Evolutionary conservation across 1,284 basidiomycete species (phyloP).

Genomic region (Cutaneotrichosporon sp.): DNA sequence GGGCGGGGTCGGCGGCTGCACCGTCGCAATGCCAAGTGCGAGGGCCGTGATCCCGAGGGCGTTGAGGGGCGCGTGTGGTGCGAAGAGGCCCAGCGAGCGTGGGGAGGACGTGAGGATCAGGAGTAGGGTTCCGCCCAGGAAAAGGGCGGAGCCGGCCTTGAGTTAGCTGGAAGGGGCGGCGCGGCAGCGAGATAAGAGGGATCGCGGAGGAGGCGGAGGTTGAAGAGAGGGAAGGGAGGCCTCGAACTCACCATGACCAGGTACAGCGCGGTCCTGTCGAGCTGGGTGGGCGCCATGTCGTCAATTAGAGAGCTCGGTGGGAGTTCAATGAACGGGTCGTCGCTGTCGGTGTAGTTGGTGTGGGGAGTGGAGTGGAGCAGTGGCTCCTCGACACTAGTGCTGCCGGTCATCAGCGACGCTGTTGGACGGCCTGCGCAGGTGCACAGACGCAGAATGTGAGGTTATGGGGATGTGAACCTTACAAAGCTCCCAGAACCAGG

Average conservation of each 20-base stretch:
- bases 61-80: conserved; percentile 43
- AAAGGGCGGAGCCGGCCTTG: conserved; percentile 31
- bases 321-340: too few species aligned
- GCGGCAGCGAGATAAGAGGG: too few species aligned
- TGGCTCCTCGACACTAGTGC: neutral
- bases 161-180: neutral
- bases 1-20: conserved; percentile 39
- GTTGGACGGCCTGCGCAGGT: too few species aligned
- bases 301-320: too few species aligned
- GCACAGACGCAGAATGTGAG: too few species aligned
- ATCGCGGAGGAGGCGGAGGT: neutral
- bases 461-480: too few species aligned
- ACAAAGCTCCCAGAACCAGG: too few species aligned
- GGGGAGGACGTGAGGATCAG: conserved; percentile 27
- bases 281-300: conserved; percentile 15
- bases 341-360: neutral
- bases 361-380: neutral
- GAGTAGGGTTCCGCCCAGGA: conserved; percentile 35
- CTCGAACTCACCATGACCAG: conserved; percentile 7
- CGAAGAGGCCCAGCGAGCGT: conserved; percentile 36
- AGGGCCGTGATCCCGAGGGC: conserved; percentile 37
- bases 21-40: conserved; percentile 34
- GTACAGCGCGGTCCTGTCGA: conserved; percentile 18
- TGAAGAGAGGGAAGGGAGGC: neutral
- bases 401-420: neutral